Evolutionary conservation across 2,329 filamentous ascomycete species (phyloP), one percentile per base, ranked within the genome.

Genomic region (Venturiaceae sp.): DNA sequence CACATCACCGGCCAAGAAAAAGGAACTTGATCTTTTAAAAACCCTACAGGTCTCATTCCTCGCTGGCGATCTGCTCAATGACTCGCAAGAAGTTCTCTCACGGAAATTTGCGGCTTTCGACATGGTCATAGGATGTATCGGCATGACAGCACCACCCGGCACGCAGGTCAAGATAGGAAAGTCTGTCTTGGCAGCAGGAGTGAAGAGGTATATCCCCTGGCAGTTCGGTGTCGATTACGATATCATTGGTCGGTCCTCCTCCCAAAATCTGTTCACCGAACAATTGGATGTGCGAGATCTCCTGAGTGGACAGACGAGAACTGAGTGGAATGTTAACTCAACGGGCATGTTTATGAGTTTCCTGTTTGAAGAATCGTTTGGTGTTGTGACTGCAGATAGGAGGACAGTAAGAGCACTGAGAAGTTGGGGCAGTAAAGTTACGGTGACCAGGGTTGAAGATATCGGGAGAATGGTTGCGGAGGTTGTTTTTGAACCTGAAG

Each of bases 201-300:
- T 80, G 0, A 63, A 66, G 23, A 71, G 80, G 0, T 87, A 78
- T 65, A 73, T 87, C 16, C 84, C 84, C 0, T 88, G 85, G 84
- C 84, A 88, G 68, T 87, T 84, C 64, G 85, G 85, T 0, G 79
- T 87, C 46, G 83, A 88, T 66, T 88, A 88, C 68, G 83, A 87
- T 59, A 66, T 70, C 33, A 80, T 87, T 41, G 84, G 84, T 0
- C 65, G 72, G 1, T 80, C 79, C 0, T 80, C 77, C 55, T 77
- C 78, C 32, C 82, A 85, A 64, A 78, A 81, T 53, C 65, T 87
- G 21, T 87, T 86, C 64, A 82, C 83, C 62, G 84, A 87, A 74
- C 83, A 86, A 71, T 71, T 85, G 0, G 76, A 77, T 57, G 84
- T 87, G 28, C 69, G 84, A 13, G 69, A 71, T 21, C 57, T 81